A percentile compares a stretch with the other conserved stretches of the same genome.
phyloP scores from a whole-genome alignment of 2,329 filamentous ascomycete genomes.

The Penicillium corylophilum region DNA sequence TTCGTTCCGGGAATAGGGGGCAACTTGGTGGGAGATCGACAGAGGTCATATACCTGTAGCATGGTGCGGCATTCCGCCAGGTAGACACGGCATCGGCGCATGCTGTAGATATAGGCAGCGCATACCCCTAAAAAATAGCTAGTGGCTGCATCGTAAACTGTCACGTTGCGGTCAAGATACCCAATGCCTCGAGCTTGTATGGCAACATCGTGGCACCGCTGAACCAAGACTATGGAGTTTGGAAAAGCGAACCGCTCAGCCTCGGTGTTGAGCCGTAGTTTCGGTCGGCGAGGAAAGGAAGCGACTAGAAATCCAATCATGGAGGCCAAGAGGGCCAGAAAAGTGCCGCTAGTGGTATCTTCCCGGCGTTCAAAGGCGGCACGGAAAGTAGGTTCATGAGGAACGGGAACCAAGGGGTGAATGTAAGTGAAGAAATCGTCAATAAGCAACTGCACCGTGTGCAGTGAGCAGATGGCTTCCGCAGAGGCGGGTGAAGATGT shows the following conservation, averaged over 20 bases:
- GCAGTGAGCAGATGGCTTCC: slow-evolving; percentile 46
- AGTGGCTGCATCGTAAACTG: slow-evolving; percentile 46
- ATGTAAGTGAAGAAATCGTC: slow-evolving; percentile 52
- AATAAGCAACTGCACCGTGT: slow-evolving; percentile 41
- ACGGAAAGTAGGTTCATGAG: slow-evolving; percentile 49
- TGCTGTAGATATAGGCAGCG: slow-evolving; percentile 41
- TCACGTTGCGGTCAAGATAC: slow-evolving; percentile 44
- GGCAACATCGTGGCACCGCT: slow-evolving; percentile 44
- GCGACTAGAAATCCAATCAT: slow-evolving; percentile 48
- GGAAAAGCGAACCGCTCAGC: slow-evolving; percentile 40
- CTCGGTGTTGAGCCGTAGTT: slow-evolving; percentile 40
- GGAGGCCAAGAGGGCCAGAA: slow-evolving; percentile 45
- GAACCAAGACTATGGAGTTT: slow-evolving; percentile 45
- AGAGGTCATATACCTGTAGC: slow-evolving; percentile 41
- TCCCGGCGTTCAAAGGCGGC: slow-evolving; percentile 44
- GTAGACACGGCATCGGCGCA: slow-evolving; percentile 42
- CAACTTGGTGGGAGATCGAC: slow-evolving; percentile 22
- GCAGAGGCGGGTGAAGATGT: slow-evolving; percentile 49
- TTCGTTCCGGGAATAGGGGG: slow-evolving; percentile 9
- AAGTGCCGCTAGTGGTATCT: slow-evolving; percentile 42
- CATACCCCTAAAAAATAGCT: slow-evolving; percentile 47
- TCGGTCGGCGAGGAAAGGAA: slow-evolving; percentile 47
- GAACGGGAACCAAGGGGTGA: slow-evolving; percentile 47
- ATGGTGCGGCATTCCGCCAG: slow-evolving; percentile 46
- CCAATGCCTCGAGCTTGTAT: slow-evolving; percentile 45